These are phyloP conservation scores for Vitis hybrid DNA, from an alignment of 177 flowering plant species.

Conservation along the genomic window DNA sequence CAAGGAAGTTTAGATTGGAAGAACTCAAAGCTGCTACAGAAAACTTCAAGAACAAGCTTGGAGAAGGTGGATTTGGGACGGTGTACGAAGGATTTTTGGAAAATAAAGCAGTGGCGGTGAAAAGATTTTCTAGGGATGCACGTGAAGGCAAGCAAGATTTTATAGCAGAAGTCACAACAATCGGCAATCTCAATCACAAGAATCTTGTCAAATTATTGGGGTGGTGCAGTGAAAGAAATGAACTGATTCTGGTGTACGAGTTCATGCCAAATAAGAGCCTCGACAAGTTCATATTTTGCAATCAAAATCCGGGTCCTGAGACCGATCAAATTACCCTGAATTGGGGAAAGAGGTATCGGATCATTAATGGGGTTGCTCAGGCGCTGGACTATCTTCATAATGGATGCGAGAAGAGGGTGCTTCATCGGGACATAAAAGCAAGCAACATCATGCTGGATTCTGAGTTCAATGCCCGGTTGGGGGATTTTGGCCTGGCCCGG, in stretches of 20 bases:
- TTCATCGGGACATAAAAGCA: slow-evolving; percentile 65
- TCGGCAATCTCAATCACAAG: slow-evolving; percentile 53
- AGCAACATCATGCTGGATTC: slow-evolving; percentile 70
- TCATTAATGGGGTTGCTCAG: slow-evolving; percentile 51
- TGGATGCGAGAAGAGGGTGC: slow-evolving; percentile 48
- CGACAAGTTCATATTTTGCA: slow-evolving; percentile 41
- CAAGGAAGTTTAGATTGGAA: slow-evolving; percentile 38
- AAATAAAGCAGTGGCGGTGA: slow-evolving; percentile 47
- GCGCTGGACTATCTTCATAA: slow-evolving; percentile 61
- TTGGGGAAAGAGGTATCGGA: slow-evolving; percentile 46
- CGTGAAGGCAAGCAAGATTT: slow-evolving; percentile 59
- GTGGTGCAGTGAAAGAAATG: slow-evolving; percentile 54
- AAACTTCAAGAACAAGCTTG: slow-evolving; percentile 55
- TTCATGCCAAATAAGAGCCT: slow-evolving; percentile 62
- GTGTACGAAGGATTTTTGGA: slow-evolving; percentile 52
- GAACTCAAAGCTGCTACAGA: slow-evolving; percentile 49
- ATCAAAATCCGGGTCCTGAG: neutral
- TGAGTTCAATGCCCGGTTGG: slow-evolving; percentile 43
- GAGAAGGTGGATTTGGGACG: slow-evolving; percentile 62
- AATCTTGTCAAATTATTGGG: slow-evolving; percentile 60
- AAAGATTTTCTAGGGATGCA: slow-evolving; percentile 40
- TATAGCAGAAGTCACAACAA: slow-evolving; percentile 53
- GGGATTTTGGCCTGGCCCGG: slow-evolving; percentile 70
- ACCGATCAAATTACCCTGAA: slow-evolving; percentile 7
- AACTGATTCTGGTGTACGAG: slow-evolving; percentile 53